Evolutionary conservation across 148 eudicot species (phyloP), one percentile per base, ranked within the genome.

Genomic region (Heliosperma pusillum): DNA sequence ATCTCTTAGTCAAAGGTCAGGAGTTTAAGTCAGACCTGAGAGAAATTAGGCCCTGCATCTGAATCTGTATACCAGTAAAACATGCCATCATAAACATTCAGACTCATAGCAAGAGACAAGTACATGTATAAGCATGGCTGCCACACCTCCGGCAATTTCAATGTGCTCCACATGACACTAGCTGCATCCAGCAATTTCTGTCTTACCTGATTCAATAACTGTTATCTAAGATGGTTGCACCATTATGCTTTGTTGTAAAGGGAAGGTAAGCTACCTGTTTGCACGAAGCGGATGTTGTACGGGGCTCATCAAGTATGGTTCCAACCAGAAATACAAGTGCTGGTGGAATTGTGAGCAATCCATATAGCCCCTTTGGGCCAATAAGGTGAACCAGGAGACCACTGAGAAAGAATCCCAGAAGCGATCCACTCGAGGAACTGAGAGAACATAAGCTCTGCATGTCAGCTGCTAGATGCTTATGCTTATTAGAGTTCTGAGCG

Each of bases 21-120:
- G 42, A 36, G 42, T 36, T 7, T 33, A 33, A 33, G 2, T 36
- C 42, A 36, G 74, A 94, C 98, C 98, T 94, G 84, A 65, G 98
- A 83, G 75, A 92, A 94, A 56, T 82, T 69, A 44, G 97, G 98
- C 10, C 98, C 98, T 0, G 73, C 84, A 20, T 76, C 74, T 73
- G 98, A 73, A 85, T 90, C 97, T 9, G 98, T 94, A 62, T 75
- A 83, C 98, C 98, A 94, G 68, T 92, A 94, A 83, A 94, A 94
- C 96, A 94, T 83, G 69, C 98, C 98, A 71, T 91, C 92, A 63
- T 87, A 75, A 65, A 90, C 82, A 80, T 89, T 84, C 75, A 90
- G 74, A 80, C 89, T 86, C 84, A 89, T 71, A 12, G 96, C 88
- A 68, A 89, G 79, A 42, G 96, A 87, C 58, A 87, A 77, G 85